phyloP scores from a whole-genome alignment of 1,284 basidiomycete species.

The Austroboletus niveus region DNA sequence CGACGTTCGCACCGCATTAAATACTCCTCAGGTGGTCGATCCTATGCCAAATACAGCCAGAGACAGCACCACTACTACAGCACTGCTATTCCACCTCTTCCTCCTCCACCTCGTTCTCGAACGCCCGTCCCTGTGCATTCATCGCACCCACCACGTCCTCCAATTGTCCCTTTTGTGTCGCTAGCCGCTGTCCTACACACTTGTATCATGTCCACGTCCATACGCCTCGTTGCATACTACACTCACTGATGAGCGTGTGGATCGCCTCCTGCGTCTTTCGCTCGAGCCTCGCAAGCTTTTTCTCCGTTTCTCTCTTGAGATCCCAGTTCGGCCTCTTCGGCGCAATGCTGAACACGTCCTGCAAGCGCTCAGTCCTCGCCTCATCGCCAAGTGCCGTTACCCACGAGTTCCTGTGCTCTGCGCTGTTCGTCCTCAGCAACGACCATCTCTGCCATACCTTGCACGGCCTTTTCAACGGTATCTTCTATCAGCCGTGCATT shows the following conservation, averaged over 20 bases:
- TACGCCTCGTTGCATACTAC: slow-evolving; percentile 13
- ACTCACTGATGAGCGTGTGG: slow-evolving; percentile 87
- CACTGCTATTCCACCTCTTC: slow-evolving; percentile 10
- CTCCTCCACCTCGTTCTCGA: slow-evolving; percentile 44
- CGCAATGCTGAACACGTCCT: slow-evolving; percentile 97
- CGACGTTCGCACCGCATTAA: slow-evolving; percentile 12
- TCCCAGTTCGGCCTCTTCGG: slow-evolving; percentile 98
- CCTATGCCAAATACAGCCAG: slow-evolving; percentile 22
- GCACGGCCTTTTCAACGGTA: slow-evolving; percentile 85
- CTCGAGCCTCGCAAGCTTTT: slow-evolving; percentile 86
- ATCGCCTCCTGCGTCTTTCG: slow-evolving; percentile 89
- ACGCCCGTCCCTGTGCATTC: slow-evolving; percentile 62
- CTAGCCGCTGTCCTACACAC: slow-evolving; percentile 65
- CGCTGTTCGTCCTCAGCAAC: slow-evolving; percentile 83
- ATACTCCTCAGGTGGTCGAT: slow-evolving; percentile 5
- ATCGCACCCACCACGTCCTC: slow-evolving; percentile 78
- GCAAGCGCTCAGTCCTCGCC: slow-evolving; percentile 13
- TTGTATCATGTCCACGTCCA: slow-evolving; percentile 9
- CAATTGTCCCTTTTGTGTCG: slow-evolving; percentile 71
- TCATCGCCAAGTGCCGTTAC: slow-evolving; percentile 28
- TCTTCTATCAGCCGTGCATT: slow-evolving; percentile 65
- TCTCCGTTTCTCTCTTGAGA: slow-evolving; percentile 91
- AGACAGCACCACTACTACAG: background rate
- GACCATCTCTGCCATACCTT: slow-evolving; percentile 82
- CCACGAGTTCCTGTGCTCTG: slow-evolving; percentile 83